These are phyloP conservation scores for Castanea crenata DNA, from an alignment of 306 rosid species.

Conservation along the genomic window DNA sequence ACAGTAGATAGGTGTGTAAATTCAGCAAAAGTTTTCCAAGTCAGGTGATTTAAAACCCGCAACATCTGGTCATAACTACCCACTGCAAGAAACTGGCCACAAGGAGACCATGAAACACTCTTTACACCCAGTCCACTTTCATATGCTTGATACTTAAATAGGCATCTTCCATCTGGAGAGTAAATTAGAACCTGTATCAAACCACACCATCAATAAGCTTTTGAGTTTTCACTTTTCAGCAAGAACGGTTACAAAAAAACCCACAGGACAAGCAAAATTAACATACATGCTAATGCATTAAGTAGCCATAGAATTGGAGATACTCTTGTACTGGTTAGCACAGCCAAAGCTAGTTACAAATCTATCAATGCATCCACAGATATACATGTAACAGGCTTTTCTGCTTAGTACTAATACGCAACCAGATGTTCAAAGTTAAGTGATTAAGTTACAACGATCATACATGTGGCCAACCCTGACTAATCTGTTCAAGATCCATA, in stretches of 20 bases:
- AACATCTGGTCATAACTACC: slow-evolving; percentile 98
- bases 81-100: slow-evolving; percentile 95
- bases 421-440: not conserved
- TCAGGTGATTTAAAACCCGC: slow-evolving; percentile 89
- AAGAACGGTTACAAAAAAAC: slow-evolving; percentile 18
- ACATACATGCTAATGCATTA: not conserved
- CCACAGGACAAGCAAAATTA: not conserved
- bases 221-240: slow-evolving; percentile 1
- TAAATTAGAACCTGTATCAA: slow-evolving; percentile 79
- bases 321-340: not conserved
- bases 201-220: slow-evolving; percentile 24
- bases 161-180: slow-evolving; percentile 97
- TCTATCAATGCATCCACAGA: not conserved
- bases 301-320: not conserved
- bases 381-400: not conserved
- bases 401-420: not conserved
- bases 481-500: too few species aligned
- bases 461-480: too few species aligned
- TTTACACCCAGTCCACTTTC: slow-evolving; percentile 98
- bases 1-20: slow-evolving; percentile 76
- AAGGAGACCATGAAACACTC: slow-evolving; percentile 95
- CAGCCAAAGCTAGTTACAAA: not conserved
- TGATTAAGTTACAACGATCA: not conserved
- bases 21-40: slow-evolving; percentile 99
- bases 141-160: slow-evolving; percentile 88